Percentiles rank a stretch among this genome's conserved stretches.
Evolutionary conservation across 23 red algal genomes (phyloP).

Genomic region (Gracilaria domingensis): DNA sequence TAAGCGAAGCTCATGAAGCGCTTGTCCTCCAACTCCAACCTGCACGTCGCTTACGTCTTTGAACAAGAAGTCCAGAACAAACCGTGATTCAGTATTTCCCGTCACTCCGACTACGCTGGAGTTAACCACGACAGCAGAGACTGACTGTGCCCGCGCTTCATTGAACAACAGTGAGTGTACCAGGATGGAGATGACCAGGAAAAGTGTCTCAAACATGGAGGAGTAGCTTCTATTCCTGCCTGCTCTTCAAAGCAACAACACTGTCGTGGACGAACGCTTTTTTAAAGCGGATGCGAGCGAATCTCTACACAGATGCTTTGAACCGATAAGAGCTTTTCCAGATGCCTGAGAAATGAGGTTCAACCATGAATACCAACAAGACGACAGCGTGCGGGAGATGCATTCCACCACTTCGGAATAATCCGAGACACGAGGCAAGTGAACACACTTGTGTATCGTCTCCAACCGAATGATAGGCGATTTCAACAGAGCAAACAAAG

Average conservation of each 20-base stretch:
- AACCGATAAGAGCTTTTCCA: not conserved
- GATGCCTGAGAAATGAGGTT: not conserved
- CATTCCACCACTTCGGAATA: not conserved
- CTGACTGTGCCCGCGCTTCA: constrained; percentile 2
- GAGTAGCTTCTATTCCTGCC: not conserved
- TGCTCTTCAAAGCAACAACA: no score
- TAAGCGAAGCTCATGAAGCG: constrained; percentile 32
- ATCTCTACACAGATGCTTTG: not conserved
- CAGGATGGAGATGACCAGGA: not conserved
- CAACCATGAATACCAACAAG: not conserved
- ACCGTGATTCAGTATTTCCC: not conserved
- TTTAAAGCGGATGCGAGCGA: no score
- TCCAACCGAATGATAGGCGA: not conserved
- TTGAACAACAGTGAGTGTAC: not conserved
- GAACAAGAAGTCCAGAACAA: constrained; percentile 17
- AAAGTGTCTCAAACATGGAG: not conserved
- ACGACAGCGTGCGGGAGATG: not conserved
- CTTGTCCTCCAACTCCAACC: constrained; percentile 28
- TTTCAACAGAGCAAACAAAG: not conserved
- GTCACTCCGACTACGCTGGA: constrained; percentile 28
- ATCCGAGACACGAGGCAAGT: not conserved
- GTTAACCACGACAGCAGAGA: constrained; percentile 36
- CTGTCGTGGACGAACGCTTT: no score
- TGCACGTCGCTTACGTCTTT: constrained; percentile 13
- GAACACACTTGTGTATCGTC: not conserved